These are phyloP conservation scores for Melocanna baccifera DNA, from an alignment of 176 grass and related monocot species.

Conservation along the genomic window DNA sequence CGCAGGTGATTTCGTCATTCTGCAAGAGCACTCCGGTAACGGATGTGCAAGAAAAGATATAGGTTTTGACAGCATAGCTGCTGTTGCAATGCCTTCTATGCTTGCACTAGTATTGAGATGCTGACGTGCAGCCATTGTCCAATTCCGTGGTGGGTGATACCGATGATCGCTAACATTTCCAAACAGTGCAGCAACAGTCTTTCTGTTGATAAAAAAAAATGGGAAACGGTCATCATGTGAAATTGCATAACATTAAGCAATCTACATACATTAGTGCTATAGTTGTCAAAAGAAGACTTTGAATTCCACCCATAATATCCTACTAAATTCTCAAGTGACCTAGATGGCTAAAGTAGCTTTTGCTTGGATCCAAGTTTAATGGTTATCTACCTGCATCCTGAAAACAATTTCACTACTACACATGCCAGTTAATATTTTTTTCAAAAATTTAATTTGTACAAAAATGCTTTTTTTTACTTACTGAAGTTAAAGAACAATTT, in stretches of 20 bases:
- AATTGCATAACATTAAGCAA: constrained; percentile 19
- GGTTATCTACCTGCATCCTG: not conserved
- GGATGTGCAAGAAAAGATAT: constrained; percentile 80
- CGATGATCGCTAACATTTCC: constrained; percentile 57
- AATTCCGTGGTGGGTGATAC: constrained; percentile 85
- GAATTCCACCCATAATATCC: not conserved
- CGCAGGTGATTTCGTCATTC: constrained; percentile 33
- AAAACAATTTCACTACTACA: constrained; percentile 7
- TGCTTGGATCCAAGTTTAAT: constrained; percentile 12
- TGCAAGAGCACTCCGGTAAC: constrained; percentile 76
- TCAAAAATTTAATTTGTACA: not conserved
- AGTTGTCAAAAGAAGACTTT: not conserved
- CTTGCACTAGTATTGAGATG: constrained; percentile 73
- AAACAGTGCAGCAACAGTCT: constrained; percentile 61
- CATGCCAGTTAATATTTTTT: not conserved
- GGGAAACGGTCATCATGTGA: not conserved
- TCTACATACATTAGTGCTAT: not conserved
- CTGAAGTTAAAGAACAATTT: not conserved
- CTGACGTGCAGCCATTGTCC: constrained; percentile 64
- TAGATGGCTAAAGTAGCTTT: constrained; percentile 14
- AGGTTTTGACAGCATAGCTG: constrained; percentile 60
- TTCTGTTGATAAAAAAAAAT: constrained; percentile 55
- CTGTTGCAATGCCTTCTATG: constrained; percentile 46
- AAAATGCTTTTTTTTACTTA: not conserved
- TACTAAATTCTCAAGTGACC: constrained; percentile 2